phyloP scores from a whole-genome alignment of 345 rosid genomes.

The Lepidium didymum region DNA sequence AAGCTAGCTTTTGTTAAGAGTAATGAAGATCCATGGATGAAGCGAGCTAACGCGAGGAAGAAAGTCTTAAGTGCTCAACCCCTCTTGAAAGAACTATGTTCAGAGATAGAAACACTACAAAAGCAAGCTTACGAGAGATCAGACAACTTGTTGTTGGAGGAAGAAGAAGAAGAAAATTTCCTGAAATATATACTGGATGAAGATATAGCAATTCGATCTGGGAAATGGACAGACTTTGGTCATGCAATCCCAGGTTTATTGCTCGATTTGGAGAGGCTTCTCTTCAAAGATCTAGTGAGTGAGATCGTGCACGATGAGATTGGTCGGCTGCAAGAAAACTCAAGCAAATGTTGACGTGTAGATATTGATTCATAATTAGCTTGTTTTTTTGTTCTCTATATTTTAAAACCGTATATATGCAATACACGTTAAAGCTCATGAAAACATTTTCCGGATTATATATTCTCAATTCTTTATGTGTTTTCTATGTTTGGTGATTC shows the following conservation, averaged over 20 bases:
- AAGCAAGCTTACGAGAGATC: conserved; percentile 32
- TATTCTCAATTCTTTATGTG: background rate
- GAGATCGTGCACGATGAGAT: conserved; percentile 64
- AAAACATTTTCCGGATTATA: background rate
- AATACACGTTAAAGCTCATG: background rate
- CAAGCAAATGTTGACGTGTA: conserved; percentile 38
- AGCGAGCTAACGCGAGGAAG: conserved; percentile 34
- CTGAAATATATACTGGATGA: conserved; percentile 49
- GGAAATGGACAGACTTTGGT: conserved; percentile 51
- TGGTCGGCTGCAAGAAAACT: conserved; percentile 30
- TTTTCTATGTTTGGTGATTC: background rate
- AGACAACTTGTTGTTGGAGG: conserved; percentile 23
- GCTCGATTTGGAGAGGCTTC: conserved; percentile 61
- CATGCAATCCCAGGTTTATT: conserved; percentile 44
- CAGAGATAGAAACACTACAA: conserved; percentile 57
- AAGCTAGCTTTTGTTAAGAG: conserved; percentile 42
- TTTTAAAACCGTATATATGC: background rate
- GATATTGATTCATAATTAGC: background rate
- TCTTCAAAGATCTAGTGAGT: conserved; percentile 78
- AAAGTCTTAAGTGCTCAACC: conserved; percentile 62
- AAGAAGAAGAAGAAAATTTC: conserved; percentile 55
- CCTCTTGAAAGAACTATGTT: conserved; percentile 70
- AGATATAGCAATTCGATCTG: conserved; percentile 46
- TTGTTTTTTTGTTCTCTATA: background rate
- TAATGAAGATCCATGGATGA: conserved; percentile 43